Conservation (phyloP, 192 early-diverging fungal species). For the Coemansia sp. region DNA sequence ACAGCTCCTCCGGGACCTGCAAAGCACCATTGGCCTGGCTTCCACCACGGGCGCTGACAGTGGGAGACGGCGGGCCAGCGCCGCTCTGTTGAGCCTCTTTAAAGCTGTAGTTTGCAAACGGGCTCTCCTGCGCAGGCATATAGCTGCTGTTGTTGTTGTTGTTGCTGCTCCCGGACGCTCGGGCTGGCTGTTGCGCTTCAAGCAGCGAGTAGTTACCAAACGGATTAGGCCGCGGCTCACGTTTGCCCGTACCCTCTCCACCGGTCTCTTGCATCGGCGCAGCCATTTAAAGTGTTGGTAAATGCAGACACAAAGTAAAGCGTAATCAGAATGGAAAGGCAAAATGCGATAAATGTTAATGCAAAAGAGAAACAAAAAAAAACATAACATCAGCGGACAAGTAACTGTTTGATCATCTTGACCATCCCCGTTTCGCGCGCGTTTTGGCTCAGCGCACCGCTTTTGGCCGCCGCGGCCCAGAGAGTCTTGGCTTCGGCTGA, state of each 20-base stretch:
- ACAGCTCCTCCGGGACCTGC: not conserved
- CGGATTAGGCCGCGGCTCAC: constrained; percentile 31
- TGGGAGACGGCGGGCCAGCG: constrained; percentile 25
- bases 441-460: constrained; percentile 5
- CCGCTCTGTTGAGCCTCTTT: constrained; percentile 33
- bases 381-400: not conserved
- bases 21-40: not conserved
- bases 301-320: not conserved
- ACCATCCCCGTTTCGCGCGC: constrained; percentile 16
- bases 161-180: not conserved
- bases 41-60: not conserved
- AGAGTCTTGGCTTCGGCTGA: constrained; percentile 8
- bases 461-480: constrained; percentile 14
- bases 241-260: not conserved
- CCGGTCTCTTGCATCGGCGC: not conserved
- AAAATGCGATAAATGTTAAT: not conserved
- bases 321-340: not conserved
- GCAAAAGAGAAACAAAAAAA: not conserved
- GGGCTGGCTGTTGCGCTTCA: constrained; percentile 31
- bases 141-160: not conserved
- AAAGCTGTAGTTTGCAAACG: constrained; percentile 50
- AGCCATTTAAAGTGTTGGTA: not conserved
- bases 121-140: constrained; percentile 10
- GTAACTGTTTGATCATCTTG: constrained; percentile 4
- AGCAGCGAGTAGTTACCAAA: constrained; percentile 52